phyloP scores from a whole-genome alignment of 2,329 filamentous ascomycete genomes.

The Lachnellula suecica region DNA sequence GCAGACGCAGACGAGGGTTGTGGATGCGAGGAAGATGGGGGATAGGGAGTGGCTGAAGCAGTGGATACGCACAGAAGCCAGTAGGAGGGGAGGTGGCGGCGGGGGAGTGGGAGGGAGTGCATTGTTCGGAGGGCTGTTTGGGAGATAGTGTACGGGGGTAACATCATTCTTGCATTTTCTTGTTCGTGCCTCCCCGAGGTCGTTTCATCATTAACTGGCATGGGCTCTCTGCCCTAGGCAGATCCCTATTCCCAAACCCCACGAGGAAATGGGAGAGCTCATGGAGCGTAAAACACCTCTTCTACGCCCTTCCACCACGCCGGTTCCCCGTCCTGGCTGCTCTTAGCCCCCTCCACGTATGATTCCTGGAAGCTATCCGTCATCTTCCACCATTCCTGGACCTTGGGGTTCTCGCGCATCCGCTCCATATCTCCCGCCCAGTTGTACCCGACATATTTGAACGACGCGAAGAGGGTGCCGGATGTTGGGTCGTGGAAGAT shows the following conservation, averaged over 20 bases:
- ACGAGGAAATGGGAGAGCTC: slow-evolving; percentile 16
- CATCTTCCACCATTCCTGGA: slow-evolving; percentile 79
- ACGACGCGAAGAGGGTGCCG: slow-evolving; percentile 68
- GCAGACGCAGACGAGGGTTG: slow-evolving; percentile 47
- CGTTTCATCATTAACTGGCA: slow-evolving; percentile 2
- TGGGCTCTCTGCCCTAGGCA: background rate
- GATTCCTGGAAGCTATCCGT: slow-evolving; percentile 74
- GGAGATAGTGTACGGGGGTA: slow-evolving; percentile 25
- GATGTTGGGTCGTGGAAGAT: slow-evolving; percentile 67
- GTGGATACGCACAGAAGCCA: slow-evolving; percentile 53
- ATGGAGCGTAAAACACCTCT: slow-evolving; percentile 66
- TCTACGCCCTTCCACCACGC: slow-evolving; percentile 69
- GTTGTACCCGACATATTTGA: slow-evolving; percentile 76
- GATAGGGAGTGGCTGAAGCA: slow-evolving; percentile 50
- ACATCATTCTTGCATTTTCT: background rate
- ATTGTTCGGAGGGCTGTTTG: slow-evolving; percentile 41
- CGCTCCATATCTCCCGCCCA: slow-evolving; percentile 73
- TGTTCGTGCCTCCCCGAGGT: slow-evolving; percentile 12
- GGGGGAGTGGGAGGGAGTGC: slow-evolving; percentile 42
- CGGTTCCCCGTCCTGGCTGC: slow-evolving; percentile 58
- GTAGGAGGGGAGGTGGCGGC: slow-evolving; percentile 44
- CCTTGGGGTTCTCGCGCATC: slow-evolving; percentile 71
- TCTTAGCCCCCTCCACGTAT: slow-evolving; percentile 57
- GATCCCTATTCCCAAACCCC: too few relatives aligned
- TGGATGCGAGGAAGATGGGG: slow-evolving; percentile 47